Percentiles rank a stretch among this genome's conserved stretches.
Evolutionary conservation across 2,329 filamentous ascomycete species (phyloP).

Genomic region (Pseudopyricularia cyperi): DNA sequence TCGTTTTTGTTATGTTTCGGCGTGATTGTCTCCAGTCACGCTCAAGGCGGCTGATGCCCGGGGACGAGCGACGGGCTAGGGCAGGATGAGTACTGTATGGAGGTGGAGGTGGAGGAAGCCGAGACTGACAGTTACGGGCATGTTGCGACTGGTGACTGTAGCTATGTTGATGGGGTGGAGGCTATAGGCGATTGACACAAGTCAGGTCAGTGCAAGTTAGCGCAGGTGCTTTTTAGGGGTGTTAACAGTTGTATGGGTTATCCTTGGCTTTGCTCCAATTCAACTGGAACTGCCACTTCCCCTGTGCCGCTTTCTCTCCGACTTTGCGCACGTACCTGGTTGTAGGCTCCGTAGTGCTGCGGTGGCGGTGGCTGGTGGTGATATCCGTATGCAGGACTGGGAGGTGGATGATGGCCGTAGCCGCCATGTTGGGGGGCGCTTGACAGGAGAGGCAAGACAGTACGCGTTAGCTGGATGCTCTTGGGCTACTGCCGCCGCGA

Average conservation of each 20-base stretch:
- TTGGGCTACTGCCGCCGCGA: background rate
- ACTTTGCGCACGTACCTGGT: constrained; percentile 16
- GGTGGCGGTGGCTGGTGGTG: constrained; percentile 36
- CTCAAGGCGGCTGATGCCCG: background rate
- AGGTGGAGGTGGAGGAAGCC: no score
- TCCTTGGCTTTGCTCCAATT: background rate
- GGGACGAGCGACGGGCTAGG: background rate
- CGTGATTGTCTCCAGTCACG: background rate
- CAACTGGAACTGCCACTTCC: background rate
- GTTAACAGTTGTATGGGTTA: background rate
- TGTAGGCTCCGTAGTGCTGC: constrained; percentile 32
- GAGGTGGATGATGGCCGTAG: constrained; percentile 7
- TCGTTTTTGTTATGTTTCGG: constrained; percentile 5
- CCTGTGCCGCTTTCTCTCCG: background rate
- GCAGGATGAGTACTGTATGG: no score
- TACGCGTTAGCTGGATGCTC: no score
- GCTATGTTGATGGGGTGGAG: constrained; percentile 27
- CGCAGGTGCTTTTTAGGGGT: background rate
- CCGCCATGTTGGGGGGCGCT: background rate
- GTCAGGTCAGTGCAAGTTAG: background rate
- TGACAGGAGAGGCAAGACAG: background rate
- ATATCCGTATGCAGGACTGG: constrained; percentile 23
- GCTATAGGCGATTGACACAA: constrained; percentile 10
- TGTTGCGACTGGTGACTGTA: constrained; percentile 31
- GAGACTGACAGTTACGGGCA: constrained; percentile 32